Percentiles rank a stretch among this genome's conserved stretches.
Evolutionary conservation across 2,329 filamentous ascomycete species (phyloP).

Genomic region (Colletotrichum liriopes): DNA sequence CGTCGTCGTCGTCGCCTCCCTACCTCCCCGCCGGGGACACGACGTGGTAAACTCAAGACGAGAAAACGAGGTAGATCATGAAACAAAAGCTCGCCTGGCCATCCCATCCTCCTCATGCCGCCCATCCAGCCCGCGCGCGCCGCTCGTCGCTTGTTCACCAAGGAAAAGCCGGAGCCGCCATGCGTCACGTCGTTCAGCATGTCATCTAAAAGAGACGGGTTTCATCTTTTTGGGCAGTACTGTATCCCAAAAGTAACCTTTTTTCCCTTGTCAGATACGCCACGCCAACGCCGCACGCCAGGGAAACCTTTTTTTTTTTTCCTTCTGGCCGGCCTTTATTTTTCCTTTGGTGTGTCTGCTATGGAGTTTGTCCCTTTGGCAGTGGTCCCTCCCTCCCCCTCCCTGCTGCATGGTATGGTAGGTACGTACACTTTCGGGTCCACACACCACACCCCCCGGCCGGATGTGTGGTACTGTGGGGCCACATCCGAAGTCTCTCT

Average conservation of each 20-base stretch:
- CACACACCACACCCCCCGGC: neutral
- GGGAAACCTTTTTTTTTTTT: slow-evolving; percentile 35
- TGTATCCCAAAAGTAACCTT: neutral
- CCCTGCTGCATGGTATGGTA: neutral
- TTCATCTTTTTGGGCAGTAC: slow-evolving; percentile 37
- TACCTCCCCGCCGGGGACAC: neutral
- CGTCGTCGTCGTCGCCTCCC: neutral
- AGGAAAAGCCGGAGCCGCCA: neutral
- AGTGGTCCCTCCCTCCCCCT: neutral
- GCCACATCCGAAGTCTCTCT: neutral
- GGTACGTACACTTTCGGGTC: neutral
- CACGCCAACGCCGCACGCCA: slow-evolving; percentile 31
- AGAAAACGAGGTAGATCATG: slow-evolving; percentile 32
- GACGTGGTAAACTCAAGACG: neutral
- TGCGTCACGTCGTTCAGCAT: neutral
- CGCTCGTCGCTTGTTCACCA: neutral
- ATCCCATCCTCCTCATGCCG: slow-evolving; percentile 7
- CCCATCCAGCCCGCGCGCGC: slow-evolving; percentile 2
- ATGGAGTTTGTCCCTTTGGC: neutral
- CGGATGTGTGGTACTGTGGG: neutral
- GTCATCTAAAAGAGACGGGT: slow-evolving; percentile 39
- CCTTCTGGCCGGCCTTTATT: slow-evolving; percentile 12
- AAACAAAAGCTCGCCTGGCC: slow-evolving; percentile 28
- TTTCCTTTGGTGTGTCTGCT: neutral
- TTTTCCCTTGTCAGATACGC: slow-evolving; percentile 29